Conservation (phyloP, 2,329 filamentous ascomycete genomes). For the Alternaria burnsii region DNA sequence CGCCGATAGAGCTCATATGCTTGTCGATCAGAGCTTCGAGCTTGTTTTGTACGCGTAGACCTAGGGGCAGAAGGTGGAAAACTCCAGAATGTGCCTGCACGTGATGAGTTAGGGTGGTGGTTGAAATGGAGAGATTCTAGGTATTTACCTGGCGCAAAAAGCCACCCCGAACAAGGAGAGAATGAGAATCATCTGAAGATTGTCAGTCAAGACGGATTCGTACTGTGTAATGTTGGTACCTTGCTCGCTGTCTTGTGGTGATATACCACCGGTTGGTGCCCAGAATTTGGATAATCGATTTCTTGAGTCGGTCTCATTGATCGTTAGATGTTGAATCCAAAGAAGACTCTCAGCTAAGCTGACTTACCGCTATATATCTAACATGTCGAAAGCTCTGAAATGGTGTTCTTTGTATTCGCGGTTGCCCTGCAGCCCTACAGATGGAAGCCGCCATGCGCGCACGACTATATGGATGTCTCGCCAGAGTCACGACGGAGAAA, state of each 20-base stretch:
- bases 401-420: conserved; percentile 16
- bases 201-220: conserved; percentile 9
- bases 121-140: background rate
- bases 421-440: conserved; percentile 30
- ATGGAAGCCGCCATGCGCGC: conserved; percentile 41
- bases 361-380: conserved; percentile 51
- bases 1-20: conserved; percentile 83
- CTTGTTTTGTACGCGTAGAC: conserved; percentile 86
- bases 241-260: conserved; percentile 61
- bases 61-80: conserved; percentile 90
- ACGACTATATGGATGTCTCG: background rate
- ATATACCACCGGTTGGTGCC: conserved; percentile 77
- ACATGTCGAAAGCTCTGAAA: conserved; percentile 17
- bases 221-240: conserved; percentile 17
- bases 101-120: conserved; percentile 28
- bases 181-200: conserved; percentile 51
- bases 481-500: background rate
- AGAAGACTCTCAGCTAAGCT: too few relatives aligned
- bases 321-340: background rate
- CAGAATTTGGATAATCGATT: conserved; percentile 77
- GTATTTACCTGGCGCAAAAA: conserved; percentile 54
- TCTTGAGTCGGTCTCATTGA: conserved; percentile 61
- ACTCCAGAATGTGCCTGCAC: conserved; percentile 82
- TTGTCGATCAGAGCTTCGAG: conserved; percentile 85
- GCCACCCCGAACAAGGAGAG: conserved; percentile 56